Evolutionary conservation across 2,329 filamentous ascomycete genomes (phyloP), one percentile per base, ranked within the genome.

Genomic region (Aspergillus sp.): DNA sequence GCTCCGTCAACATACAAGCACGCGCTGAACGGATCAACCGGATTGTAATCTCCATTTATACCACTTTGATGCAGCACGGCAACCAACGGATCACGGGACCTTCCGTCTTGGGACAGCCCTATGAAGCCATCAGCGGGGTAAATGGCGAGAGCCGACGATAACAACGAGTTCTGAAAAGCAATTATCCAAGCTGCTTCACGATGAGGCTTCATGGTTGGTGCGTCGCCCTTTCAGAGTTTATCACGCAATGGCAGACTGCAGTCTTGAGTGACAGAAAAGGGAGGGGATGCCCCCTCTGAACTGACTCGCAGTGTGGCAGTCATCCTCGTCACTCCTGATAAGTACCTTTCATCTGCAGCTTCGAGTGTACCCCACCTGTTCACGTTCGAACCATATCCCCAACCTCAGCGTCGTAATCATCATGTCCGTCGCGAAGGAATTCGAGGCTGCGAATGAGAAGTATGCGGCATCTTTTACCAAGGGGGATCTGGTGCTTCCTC

Each of bases 401-500:
- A 11, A 5, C 4, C 4, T 41, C 34, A 15, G 0, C 31, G 8
- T 38, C 31, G 8, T 38, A 13, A 38, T 11, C 38, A 57, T 15
- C 22, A 74, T 73, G 72, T 71, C 70, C 13, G 67, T 70, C 54
- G 71, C 71, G 69, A 74, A 84, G 64, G 85, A 87, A 61, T 75
- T 89, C 28, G 79, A 84, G 57, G 74, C 81, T 50, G 83, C 83
- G 54, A 91, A 90, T 72, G 81, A 80, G 34, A 76, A 81, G 38
- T 88, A 89, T 69, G 83, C 81, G 5, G 76, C 80, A 3, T 77
- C 73, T 3, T 93, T 93, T 75, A 85, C 81, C 19, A 81, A 91
- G 64, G 89, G 88, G 15, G 67, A 87, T 64, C 82, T 93, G 6
- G 82, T 85, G 1, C 83, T 92, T 1, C 89, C 90, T 0, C 91